Conservation (phyloP, 1,284 basidiomycete species). For the Pseudozyma tsukubaensis region DNA sequence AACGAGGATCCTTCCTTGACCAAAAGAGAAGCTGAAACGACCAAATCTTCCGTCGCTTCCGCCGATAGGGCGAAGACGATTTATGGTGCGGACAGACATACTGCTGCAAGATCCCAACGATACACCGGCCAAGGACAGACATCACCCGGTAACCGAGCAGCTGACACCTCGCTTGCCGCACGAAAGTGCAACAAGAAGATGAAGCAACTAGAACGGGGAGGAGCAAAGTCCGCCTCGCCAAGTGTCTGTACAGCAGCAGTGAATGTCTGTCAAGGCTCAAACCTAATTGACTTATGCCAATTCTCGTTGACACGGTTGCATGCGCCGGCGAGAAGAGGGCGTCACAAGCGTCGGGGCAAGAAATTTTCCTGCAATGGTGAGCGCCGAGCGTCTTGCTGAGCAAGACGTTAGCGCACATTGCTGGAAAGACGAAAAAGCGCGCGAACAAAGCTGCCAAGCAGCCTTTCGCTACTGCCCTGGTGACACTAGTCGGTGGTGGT, state of each 20-base stretch:
- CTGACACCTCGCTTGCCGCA: constrained; percentile 14
- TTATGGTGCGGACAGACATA: too few relatives aligned
- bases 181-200: constrained; percentile 14
- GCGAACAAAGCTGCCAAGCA: not conserved
- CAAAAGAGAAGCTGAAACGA: constrained; percentile 34
- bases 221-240: constrained; percentile 3
- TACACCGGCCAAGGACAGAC: not conserved
- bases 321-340: not conserved
- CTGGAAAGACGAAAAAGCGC: not conserved
- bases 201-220: constrained; percentile 44
- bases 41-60: not conserved
- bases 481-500: not conserved
- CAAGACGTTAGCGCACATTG: not conserved
- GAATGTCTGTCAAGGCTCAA: not conserved
- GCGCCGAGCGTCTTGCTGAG: too few relatives aligned
- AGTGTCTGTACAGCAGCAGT: not conserved
- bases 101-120: not conserved
- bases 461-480: not conserved
- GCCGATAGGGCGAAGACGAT: too few relatives aligned
- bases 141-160: constrained; percentile 34
- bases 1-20: constrained; percentile 18
- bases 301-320: not conserved
- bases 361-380: too few relatives aligned
- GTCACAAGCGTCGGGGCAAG: too few relatives aligned
- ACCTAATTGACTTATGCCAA: not conserved